Evolutionary conservation across 805 yeast species (phyloP), one percentile per base, ranked within the genome.

Genomic region (Nakazawaea siamensis): DNA sequence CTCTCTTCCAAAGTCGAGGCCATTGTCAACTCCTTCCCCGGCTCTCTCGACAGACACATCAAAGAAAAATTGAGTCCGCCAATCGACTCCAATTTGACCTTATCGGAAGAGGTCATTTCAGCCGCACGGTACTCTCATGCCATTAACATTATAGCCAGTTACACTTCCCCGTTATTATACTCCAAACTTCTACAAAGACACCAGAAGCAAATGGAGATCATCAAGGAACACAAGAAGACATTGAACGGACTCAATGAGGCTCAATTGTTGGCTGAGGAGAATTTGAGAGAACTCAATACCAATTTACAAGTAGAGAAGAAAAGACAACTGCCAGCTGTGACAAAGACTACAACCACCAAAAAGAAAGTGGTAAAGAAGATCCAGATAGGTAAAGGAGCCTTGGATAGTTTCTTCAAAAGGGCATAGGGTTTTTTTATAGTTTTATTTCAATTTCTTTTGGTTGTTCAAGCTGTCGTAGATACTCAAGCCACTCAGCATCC

Each of bases 401-500:
- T 81, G 18, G 90, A 81, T 48, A 69, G 73, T 35, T 78, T 81
- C 44, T 80, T 78, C 52, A 73, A 66, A 43, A 70, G 59, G 43
- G 58, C 55, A 31, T 50, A 44, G 5, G 14, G 18, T 24, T 17
- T 41, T 39, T 36, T 30, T 36, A 36, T 40, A 34, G 8, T 24
- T 18, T n/a, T 11, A 17, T n/a, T 20, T 7, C 10, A 20, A 20
- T 20, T 18, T 25, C 8, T 24, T 14, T 15, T 24, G 9, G 31
- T 52, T 45, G 24, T 55, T 59, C 44, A 79, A 64, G 43, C 70
- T 66, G 44, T 78, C 70, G 56, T 70, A 80, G 43, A 84, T 80
- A 29, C 81, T 72, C 70, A 83, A 55, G 0, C 94, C 94, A 41
- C 82, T 67, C 23, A 87, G 84, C 58, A 84, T 78, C 62, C 80